Conservation (phyloP, 208 protist genomes). For the Novymonas esmeraldas region DNA sequence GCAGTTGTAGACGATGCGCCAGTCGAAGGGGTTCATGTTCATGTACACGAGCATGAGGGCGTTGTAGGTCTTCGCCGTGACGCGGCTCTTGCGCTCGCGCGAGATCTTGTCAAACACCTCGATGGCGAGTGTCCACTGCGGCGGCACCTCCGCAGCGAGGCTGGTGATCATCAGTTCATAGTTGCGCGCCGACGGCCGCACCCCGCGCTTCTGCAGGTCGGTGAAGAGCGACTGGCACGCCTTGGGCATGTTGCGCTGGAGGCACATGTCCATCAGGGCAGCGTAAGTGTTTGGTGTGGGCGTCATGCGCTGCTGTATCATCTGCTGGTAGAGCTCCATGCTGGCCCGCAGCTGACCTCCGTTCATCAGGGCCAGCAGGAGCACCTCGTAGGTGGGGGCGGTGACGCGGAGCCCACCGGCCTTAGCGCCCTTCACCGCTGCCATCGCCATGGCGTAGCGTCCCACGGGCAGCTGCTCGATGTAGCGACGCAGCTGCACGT, state of each 20-base stretch:
- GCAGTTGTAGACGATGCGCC: slow-evolving; percentile 90
- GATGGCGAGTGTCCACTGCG: slow-evolving; percentile 83
- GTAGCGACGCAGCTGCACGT: slow-evolving; percentile 73
- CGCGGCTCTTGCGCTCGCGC: slow-evolving; percentile 36
- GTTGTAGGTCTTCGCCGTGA: slow-evolving; percentile 83
- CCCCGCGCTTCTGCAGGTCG: slow-evolving; percentile 68
- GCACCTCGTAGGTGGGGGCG: slow-evolving; percentile 64
- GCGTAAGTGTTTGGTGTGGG: slow-evolving; percentile 79
- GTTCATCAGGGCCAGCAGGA: slow-evolving; percentile 59
- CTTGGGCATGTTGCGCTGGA: slow-evolving; percentile 67
- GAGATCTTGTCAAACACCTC: slow-evolving; percentile 84
- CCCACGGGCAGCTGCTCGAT: slow-evolving; percentile 54
- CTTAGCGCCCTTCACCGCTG: slow-evolving; percentile 69
- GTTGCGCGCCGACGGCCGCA: slow-evolving; percentile 50
- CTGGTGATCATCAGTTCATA: slow-evolving; percentile 85
- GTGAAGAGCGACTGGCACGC: slow-evolving; percentile 70
- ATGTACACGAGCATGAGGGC: slow-evolving; percentile 86
- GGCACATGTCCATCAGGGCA: slow-evolving; percentile 78
- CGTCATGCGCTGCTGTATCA: slow-evolving; percentile 58
- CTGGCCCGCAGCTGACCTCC: slow-evolving; percentile 75
- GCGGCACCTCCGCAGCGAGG: slow-evolving; percentile 62
- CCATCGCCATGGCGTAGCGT: slow-evolving; percentile 57
- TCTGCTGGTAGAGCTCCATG: slow-evolving; percentile 78
- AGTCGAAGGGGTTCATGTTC: slow-evolving; percentile 91
- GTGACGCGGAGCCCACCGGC: slow-evolving; percentile 60